Conservation (phyloP, 2,329 filamentous ascomycete genomes). For the Diaporthe sp. region DNA sequence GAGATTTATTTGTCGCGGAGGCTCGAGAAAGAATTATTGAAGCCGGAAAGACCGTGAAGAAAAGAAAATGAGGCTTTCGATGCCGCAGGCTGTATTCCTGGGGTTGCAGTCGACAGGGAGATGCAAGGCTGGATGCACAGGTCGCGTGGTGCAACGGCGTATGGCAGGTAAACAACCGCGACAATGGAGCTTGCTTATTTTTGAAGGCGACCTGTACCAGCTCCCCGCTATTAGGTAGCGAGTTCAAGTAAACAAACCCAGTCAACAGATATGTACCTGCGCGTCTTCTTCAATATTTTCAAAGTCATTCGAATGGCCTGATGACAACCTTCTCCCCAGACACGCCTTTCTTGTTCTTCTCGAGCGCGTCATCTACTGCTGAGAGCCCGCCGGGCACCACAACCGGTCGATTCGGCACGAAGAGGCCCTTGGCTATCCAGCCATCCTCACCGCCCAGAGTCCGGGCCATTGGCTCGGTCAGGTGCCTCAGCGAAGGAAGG, state of each 20-base stretch:
- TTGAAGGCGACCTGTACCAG: not conserved
- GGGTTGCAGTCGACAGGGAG: not conserved
- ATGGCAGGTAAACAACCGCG: not conserved
- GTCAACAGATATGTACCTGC: not conserved
- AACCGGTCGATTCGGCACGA: conserved; percentile 46
- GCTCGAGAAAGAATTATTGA: not conserved
- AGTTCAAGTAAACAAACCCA: not conserved
- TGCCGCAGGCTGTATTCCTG: not conserved
- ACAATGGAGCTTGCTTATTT: not conserved
- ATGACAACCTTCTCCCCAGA: conserved; percentile 46
- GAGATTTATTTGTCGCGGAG: not conserved
- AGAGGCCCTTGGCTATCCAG: conserved; percentile 47
- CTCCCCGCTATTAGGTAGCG: not conserved
- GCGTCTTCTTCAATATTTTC: not conserved
- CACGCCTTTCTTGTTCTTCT: conserved; percentile 44
- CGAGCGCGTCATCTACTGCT: conserved; percentile 43
- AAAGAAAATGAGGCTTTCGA: not conserved
- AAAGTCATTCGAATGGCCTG: conserved; percentile 29
- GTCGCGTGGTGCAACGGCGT: not conserved
- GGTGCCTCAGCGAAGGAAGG: conserved; percentile 43
- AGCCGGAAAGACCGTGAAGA: not conserved
- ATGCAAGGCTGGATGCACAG: not conserved
- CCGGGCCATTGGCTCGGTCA: conserved; percentile 47
- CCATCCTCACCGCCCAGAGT: conserved; percentile 46
- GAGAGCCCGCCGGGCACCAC: conserved; percentile 47